Conservation (phyloP, 495 filamentous ascomycete genomes). For the Jackrogersella minutella region DNA sequence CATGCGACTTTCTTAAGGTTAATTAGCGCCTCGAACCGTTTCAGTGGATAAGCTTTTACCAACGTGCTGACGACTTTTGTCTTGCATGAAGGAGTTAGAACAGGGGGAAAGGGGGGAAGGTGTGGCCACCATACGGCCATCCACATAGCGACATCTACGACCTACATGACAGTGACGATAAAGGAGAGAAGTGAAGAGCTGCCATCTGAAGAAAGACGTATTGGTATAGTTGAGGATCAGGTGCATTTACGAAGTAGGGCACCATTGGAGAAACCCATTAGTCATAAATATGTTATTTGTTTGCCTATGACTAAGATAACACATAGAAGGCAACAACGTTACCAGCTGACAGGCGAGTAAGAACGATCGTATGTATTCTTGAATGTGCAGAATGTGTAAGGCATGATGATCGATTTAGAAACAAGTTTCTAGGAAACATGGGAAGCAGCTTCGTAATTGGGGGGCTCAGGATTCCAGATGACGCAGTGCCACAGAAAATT, state of each 20-base stretch:
- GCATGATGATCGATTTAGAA: constrained; percentile 1
- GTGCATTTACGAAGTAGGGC: not conserved
- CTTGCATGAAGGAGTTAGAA: too few relatives aligned
- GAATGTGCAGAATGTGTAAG: too few relatives aligned
- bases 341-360: too few relatives aligned
- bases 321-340: too few relatives aligned
- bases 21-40: constrained; percentile 6
- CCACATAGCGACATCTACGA: not conserved
- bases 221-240: not conserved
- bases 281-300: not conserved
- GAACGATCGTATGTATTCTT: too few relatives aligned
- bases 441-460: constrained; percentile 14
- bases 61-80: not conserved
- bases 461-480: constrained; percentile 26
- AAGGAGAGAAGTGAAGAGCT: not conserved
- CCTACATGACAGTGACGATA: too few relatives aligned
- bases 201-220: not conserved
- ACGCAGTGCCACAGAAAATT: constrained; percentile 16
- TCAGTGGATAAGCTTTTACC: constrained; percentile 6
- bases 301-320: not conserved
- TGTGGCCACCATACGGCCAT: too few relatives aligned
- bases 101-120: too few relatives aligned
- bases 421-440: not conserved
- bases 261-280: not conserved
- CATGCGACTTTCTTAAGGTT: not conserved